Percentiles rank a stretch among this genome's conserved stretches.
Evolutionary conservation across 495 filamentous ascomycete species (phyloP).

Genomic region (Aspergillus wentii): DNA sequence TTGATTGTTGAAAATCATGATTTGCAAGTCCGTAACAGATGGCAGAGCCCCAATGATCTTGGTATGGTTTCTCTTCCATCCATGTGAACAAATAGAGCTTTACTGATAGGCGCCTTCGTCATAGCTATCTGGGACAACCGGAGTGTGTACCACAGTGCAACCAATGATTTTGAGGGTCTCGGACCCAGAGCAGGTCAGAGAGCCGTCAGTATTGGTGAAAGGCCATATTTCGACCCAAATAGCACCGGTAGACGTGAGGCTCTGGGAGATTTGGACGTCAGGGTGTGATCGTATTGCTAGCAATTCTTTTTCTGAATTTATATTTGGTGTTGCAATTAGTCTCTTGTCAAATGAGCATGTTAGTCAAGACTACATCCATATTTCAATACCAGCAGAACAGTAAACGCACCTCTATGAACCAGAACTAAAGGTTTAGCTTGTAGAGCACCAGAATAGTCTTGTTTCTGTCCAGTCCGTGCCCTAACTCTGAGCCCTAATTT

Average conservation of each 20-base stretch:
- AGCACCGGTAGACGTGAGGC: slow-evolving; percentile 42
- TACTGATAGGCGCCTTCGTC: neutral
- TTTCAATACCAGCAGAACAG: no score
- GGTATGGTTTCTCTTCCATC: slow-evolving; percentile 15
- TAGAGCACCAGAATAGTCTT: neutral
- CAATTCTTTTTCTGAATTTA: no score
- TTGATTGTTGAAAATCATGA: slow-evolving; percentile 75
- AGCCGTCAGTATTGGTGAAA: slow-evolving; percentile 63
- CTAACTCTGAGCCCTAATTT: slow-evolving; percentile 25
- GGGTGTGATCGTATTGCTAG: no score
- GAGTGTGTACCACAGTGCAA: slow-evolving; percentile 64
- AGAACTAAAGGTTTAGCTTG: slow-evolving; percentile 1
- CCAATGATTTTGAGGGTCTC: slow-evolving; percentile 59
- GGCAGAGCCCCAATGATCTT: slow-evolving; percentile 56
- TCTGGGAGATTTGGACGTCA: no score
- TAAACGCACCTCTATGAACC: no score
- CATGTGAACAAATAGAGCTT: neutral
- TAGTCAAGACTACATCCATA: no score
- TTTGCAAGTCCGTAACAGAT: slow-evolving; percentile 66
- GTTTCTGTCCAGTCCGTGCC: slow-evolving; percentile 7
- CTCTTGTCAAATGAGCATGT: no score
- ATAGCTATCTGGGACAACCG: slow-evolving; percentile 81
- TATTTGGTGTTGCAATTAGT: no score
- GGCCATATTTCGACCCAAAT: slow-evolving; percentile 57
- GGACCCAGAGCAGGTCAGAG: slow-evolving; percentile 56